These are phyloP conservation scores for Paramecium bursaria DNA, from an alignment of 73 alveolate species.

Conservation along the genomic window DNA sequence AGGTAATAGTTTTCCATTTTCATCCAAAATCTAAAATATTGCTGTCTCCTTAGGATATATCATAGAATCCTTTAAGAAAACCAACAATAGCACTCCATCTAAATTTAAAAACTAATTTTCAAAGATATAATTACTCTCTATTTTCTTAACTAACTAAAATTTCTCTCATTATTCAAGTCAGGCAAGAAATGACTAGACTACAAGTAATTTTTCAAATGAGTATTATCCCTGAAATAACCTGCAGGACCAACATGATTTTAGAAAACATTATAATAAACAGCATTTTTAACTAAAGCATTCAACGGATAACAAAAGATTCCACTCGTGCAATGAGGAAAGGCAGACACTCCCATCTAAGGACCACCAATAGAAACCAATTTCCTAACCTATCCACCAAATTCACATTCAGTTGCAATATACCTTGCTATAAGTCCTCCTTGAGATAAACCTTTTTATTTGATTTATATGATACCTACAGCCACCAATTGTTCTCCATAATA, in stretches of 20 bases:
- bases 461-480: constrained; percentile 83
- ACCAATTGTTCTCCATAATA: constrained; percentile 78
- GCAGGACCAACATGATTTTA: constrained; percentile 89
- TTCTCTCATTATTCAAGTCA: constrained; percentile 78
- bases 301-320: constrained; percentile 84
- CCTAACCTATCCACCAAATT: constrained; percentile 78
- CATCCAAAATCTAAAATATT: constrained; percentile 78
- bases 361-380: constrained; percentile 90
- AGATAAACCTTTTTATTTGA: constrained; percentile 83
- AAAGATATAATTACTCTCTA: constrained; percentile 71
- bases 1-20: constrained; percentile 75
- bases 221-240: constrained; percentile 91
- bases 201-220: constrained; percentile 74
- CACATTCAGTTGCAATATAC: constrained; percentile 89
- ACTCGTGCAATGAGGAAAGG: constrained; percentile 83
- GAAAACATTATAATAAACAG: constrained; percentile 76
- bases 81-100: constrained; percentile 80
- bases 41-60: constrained; percentile 87
- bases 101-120: constrained; percentile 72
- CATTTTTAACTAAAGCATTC: constrained; percentile 76
- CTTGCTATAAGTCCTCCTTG: constrained; percentile 94
- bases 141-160: background rate
- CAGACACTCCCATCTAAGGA: constrained; percentile 91
- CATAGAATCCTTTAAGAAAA: constrained; percentile 85
- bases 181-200: constrained; percentile 80